Conservation (phyloP, 176 grass and related monocot genomes). For the Coix lacrymajobi region DNA sequence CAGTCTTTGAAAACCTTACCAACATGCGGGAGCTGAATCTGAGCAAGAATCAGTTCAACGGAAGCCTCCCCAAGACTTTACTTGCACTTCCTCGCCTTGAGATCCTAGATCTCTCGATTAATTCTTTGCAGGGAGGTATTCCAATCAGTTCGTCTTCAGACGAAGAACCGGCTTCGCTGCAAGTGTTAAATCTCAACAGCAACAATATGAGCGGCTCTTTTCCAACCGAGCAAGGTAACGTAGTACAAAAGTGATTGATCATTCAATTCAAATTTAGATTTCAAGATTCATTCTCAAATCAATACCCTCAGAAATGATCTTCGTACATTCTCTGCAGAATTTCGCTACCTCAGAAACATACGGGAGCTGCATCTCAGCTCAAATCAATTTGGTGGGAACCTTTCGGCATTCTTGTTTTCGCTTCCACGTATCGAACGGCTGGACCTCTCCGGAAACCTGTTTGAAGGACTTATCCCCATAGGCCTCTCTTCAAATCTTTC, state of each 20-base stretch:
- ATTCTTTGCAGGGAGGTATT: neutral
- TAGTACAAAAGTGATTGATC: too few relatives aligned
- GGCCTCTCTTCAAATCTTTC: neutral
- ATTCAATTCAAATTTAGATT: neutral
- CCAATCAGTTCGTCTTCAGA: neutral
- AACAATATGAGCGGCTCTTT: neutral
- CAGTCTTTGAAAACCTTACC: neutral
- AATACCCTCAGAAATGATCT: neutral
- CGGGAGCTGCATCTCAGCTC: neutral
- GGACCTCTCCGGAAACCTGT: neutral
- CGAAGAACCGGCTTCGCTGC: neutral
- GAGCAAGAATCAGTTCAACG: neutral
- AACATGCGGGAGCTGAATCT: neutral
- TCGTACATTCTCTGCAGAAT: neutral
- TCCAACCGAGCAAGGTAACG: neutral
- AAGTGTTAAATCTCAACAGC: neutral
- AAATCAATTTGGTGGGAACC: neutral
- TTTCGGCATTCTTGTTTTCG: neutral
- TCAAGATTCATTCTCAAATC: neutral
- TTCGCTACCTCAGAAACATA: neutral
- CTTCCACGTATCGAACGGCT: conserved; percentile 5
- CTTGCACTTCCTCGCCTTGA: neutral
- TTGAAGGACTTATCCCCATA: conserved; percentile 23
- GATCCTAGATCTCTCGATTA: neutral
- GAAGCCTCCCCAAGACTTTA: neutral